Evolutionary conservation across 257 asterid genomes (phyloP), one percentile per base, ranked within the genome.

Genomic region (Echium plantagineum): DNA sequence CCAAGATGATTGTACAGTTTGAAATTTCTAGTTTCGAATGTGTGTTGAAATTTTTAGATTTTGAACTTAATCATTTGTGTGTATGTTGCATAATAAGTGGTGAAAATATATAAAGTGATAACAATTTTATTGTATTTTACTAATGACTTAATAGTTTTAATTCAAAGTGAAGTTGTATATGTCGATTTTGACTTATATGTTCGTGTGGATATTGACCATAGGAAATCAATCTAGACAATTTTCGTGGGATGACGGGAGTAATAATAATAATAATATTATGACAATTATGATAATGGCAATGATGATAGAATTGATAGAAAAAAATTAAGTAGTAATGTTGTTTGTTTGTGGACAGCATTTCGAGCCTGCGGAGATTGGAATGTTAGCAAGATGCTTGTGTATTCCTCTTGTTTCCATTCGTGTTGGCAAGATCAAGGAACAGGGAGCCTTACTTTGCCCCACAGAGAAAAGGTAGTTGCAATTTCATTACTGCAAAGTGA

Each of bases 361-460:
- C 75, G 94, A 86, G 70, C 90, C 90, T 20, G 74, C 88, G 3
- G 95, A 86, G 72, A 90, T 86, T 71, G 94, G 90, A 49, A 56
- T 78, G 78, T 73, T 86, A 10, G 95, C 86, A 12, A 84, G 94
- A 72, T 86, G 94, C 72, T 74, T 86, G 83, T 86, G 95, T 68
- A 74, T 83, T 48, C 95, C 95, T 49, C 81, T 86, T 55, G 95
- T 86, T 62, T 82, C 95, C n/a, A 66, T 86, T 67, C 95, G 95
- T 1, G 90, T 82, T 31, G 95, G 95, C 57, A 86, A 77, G 83
- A 82, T 86, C 69, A 57, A 64, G 68, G 80, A 84, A 74, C 83
- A 80, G 69, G 88, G 94, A 67, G 69, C 74, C 2, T 62, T 76
- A 49, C 46, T 86, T 66, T 78, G 82, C 66, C 95, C 95, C 51